A percentile compares a stretch with the other conserved stretches of the same genome.
These are phyloP conservation scores for Leccinum subgranulosum DNA, from an alignment of 768 basidiomycete species.

Conservation along the genomic window DNA sequence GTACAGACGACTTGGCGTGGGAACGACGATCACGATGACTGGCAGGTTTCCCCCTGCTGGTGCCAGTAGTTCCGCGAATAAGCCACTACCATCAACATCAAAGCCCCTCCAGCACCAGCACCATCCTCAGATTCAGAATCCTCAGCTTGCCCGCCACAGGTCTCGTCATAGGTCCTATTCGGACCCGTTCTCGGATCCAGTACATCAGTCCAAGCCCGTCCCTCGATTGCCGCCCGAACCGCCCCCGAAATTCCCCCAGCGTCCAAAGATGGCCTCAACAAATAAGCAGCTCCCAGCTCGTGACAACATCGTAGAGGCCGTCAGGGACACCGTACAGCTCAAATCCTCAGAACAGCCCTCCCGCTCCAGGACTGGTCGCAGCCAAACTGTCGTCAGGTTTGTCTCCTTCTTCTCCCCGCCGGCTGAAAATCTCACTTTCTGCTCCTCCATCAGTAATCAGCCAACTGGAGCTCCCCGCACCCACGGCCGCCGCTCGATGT, in stretches of 20 bases:
- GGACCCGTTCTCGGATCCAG: conserved; percentile 52
- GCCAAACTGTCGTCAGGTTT: conserved; percentile 46
- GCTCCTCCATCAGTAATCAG: conserved; percentile 17
- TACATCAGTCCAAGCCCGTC: conserved; percentile 25
- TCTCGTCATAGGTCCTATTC: conserved; percentile 45
- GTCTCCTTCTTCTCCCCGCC: conserved; percentile 10
- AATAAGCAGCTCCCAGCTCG: conserved; percentile 32
- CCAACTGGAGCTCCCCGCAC: conserved; percentile 21
- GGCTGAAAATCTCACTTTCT: conserved; percentile 17
- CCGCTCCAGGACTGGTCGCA: conserved; percentile 50
- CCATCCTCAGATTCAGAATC: conserved; percentile 18
- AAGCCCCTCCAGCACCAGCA: conserved; percentile 5
- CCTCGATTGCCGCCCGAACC: conserved; percentile 43
- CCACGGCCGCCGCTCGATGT: conserved; percentile 44
- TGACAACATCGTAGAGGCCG: conserved; percentile 54
- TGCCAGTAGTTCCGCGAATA: conserved; percentile 17
- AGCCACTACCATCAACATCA: conserved; percentile 24
- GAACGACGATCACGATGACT: conserved; percentile 21
- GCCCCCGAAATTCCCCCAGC: conserved; percentile 28
- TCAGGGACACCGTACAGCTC: conserved; percentile 66
- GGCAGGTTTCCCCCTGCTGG: not conserved
- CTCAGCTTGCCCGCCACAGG: conserved; percentile 24
- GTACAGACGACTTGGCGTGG: conserved; percentile 18
- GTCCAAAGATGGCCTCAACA: conserved; percentile 25
- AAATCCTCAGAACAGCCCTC: conserved; percentile 42